Evolutionary conservation across 2,329 filamentous ascomycete species (phyloP), one percentile per base, ranked within the genome.

Genomic region (Cladosporium sp.): DNA sequence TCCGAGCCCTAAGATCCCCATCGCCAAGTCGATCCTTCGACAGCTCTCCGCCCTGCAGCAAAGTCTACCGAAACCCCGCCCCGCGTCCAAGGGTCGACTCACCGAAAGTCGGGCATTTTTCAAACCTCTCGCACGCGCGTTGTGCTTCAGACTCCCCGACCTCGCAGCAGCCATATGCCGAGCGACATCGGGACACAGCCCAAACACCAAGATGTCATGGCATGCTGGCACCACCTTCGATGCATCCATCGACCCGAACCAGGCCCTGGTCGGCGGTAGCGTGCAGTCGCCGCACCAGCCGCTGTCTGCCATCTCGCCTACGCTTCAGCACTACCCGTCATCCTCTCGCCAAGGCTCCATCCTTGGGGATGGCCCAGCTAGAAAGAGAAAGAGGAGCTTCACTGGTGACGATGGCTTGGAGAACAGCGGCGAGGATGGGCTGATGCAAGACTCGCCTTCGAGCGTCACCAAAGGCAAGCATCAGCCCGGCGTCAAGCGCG

Each of bases 401-500:
- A 32, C 39, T 12, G 52, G 56, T 39, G 59, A 59, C 57, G 58
- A 61, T 52, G 58, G 54, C 48, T 51, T 51, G 22, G 58, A 48
- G 5, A 58, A 52, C 52, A 56, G 34, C 13, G 42, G 44, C 15
- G 40, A 37, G 15, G 57, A 44, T 34, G 40, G 45, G 20, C 48
- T 52, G 34, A 53, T 58, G 50, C 50, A 58, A 39, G 49, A 35
- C 32, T 58, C 53, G 22, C 58, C 47, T 4, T 53, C 55, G 28
- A 39, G 54, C 12, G 54, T 34, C n/a, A 25, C 32, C 52, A 68
- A 66, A 56, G 60, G 48, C 25, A 56, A 66, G 57, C 69, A 71
- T 44, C 68, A 70, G 60, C 69, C 69, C 1, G 83, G 85, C 58
- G 82, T 84, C 78, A 84, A 93, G 77, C 81, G 90, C 66, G 89